phyloP scores from a whole-genome alignment of 108 stramenopile genomes.

The Skeletonema potamos region DNA sequence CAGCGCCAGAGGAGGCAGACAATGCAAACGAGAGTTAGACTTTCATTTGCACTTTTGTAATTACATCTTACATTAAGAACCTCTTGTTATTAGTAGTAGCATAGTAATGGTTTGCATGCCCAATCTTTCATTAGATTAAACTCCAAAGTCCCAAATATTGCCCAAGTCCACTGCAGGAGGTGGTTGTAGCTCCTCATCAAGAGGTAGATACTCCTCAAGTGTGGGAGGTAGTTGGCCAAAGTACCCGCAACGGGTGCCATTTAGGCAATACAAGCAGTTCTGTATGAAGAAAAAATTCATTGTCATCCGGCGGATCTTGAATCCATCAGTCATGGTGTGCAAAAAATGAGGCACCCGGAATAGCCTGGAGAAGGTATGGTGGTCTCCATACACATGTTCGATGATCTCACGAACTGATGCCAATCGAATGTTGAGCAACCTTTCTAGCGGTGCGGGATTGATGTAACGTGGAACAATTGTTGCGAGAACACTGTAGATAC shows the following conservation, averaged over 20 bases:
- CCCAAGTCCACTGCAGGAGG: conserved; percentile 12
- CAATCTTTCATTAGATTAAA: neutral
- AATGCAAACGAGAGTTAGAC: too few species aligned
- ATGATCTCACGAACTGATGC: neutral
- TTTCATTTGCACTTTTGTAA: too few species aligned
- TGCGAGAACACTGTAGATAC: neutral
- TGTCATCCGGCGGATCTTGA: neutral
- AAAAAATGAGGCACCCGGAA: neutral
- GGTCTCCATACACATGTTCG: conserved; percentile 10
- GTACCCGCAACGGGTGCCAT: neutral
- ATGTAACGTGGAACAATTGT: conserved; percentile 7
- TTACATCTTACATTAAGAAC: too few species aligned
- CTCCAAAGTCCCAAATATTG: neutral
- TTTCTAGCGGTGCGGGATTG: neutral
- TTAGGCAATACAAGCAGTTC: neutral
- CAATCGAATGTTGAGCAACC: neutral
- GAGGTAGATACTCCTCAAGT: conserved; percentile 10
- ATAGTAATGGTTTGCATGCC: neutral
- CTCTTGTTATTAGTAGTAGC: too few species aligned
- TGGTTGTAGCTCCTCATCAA: neutral
- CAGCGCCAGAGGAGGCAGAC: too few species aligned
- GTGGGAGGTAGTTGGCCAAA: conserved; percentile 9
- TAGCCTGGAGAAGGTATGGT: neutral
- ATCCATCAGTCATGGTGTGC: neutral
- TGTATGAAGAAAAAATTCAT: conserved; percentile 6